A percentile compares a stretch with the other conserved stretches of the same genome.
phyloP scores from a whole-genome alignment of 345 rosid species.

The Schrenkiella parvula region DNA sequence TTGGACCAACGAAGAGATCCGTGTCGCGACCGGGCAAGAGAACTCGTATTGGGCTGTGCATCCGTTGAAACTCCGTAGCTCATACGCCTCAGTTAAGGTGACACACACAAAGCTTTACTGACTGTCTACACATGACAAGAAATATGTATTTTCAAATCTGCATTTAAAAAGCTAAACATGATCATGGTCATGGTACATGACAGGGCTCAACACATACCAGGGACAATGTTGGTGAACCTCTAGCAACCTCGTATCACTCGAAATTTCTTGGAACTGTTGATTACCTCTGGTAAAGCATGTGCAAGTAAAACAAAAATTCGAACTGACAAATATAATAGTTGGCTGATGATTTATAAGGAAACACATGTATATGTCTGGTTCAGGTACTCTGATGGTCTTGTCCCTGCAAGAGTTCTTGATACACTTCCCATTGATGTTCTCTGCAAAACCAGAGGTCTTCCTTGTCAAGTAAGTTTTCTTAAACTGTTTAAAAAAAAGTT shows the following conservation, averaged over 20 bases:
- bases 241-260: slow-evolving; percentile 76
- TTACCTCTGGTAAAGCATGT: slow-evolving; percentile 60
- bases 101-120: background rate
- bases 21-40: slow-evolving; percentile 50
- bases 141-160: background rate
- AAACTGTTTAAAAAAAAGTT: background rate
- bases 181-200: slow-evolving; percentile 18
- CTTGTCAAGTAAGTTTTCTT: slow-evolving; percentile 50
- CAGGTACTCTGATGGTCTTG: slow-evolving; percentile 67
- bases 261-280: slow-evolving; percentile 90
- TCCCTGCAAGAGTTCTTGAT: slow-evolving; percentile 64
- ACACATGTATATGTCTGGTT: background rate
- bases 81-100: slow-evolving; percentile 65
- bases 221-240: slow-evolving; percentile 59
- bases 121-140: background rate
- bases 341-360: background rate
- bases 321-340: background rate
- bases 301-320: background rate
- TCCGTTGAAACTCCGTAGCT: slow-evolving; percentile 63
- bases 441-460: slow-evolving; percentile 62
- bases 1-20: slow-evolving; percentile 62
- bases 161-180: background rate
- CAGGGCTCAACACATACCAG: slow-evolving; percentile 58
- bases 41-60: slow-evolving; percentile 44
- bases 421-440: slow-evolving; percentile 61